Percentiles rank a stretch among this genome's conserved stretches.
phyloP scores from a whole-genome alignment of 2,329 filamentous ascomycete species.

The Botrytis aclada region DNA sequence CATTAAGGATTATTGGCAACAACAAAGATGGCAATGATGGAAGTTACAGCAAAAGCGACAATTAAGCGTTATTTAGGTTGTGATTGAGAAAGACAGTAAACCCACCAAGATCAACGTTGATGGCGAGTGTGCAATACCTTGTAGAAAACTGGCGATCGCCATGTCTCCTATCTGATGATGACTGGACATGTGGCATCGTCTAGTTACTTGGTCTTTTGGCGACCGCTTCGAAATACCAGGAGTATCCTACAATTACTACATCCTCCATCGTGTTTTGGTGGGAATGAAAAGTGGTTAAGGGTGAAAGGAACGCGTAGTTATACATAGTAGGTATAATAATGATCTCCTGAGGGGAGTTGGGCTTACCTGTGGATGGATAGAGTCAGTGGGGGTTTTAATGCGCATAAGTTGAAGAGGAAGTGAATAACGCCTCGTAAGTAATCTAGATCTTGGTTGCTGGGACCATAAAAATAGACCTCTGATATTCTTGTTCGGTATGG shows the following conservation, averaged over 20 bases:
- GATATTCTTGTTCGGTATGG: background rate
- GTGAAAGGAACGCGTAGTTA: background rate
- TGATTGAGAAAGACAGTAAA: background rate
- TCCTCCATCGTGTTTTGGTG: background rate
- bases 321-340: no score
- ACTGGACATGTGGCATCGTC: background rate
- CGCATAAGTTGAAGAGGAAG: background rate
- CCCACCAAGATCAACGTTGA: background rate
- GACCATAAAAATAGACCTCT: background rate
- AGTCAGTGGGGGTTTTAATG: no score
- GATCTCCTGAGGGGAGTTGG: no score
- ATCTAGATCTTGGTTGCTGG: background rate
- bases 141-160: background rate
- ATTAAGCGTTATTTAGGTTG: background rate
- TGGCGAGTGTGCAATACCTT: background rate
- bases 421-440: no score
- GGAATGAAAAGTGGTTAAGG: background rate
- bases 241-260: fast-evolving
- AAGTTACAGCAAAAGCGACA: background rate
- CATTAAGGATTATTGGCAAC: background rate
- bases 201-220: background rate
- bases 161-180: background rate
- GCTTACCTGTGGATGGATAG: no score
- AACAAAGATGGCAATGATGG: background rate
- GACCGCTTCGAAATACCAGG: background rate